Conservation (phyloP, 305 asterid species). For the Euphrasia arctica region DNA sequence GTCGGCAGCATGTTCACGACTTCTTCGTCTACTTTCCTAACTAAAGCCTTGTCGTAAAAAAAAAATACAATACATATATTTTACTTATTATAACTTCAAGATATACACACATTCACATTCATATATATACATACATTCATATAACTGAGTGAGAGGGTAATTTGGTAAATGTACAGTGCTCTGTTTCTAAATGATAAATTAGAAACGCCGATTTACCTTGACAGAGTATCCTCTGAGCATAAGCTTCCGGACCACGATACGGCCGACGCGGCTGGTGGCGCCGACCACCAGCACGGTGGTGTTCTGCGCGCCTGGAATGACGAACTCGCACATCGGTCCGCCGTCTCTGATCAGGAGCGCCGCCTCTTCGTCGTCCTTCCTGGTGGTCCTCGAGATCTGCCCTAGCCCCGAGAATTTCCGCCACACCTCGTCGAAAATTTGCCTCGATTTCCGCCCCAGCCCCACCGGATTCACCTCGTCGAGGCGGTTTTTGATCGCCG, state of each 20-base stretch:
- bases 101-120: background rate
- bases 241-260: slow-evolving; percentile 85
- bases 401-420: slow-evolving; percentile 89
- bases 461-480: slow-evolving; percentile 97
- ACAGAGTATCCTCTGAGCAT: slow-evolving; percentile 97
- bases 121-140: too few species aligned
- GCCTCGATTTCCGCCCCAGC: slow-evolving; percentile 79
- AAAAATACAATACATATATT: too few species aligned
- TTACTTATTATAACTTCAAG: too few species aligned
- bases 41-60: slow-evolving; percentile 65
- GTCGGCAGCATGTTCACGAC: slow-evolving; percentile 85
- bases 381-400: slow-evolving; percentile 73
- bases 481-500: slow-evolving; percentile 59
- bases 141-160: too few species aligned
- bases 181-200: background rate
- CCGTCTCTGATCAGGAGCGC: slow-evolving; percentile 68
- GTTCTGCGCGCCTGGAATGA: slow-evolving; percentile 94
- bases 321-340: slow-evolving; percentile 95
- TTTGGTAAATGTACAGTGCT: background rate
- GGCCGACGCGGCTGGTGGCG: slow-evolving; percentile 96
- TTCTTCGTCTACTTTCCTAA: slow-evolving; percentile 69
- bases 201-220: slow-evolving; percentile 41
- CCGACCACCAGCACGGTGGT: slow-evolving; percentile 94
- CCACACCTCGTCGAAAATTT: slow-evolving; percentile 94
- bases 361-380: slow-evolving; percentile 61